Evolutionary conservation across 768 basidiomycete species (phyloP).

Genomic region (Auricularia sp.): DNA sequence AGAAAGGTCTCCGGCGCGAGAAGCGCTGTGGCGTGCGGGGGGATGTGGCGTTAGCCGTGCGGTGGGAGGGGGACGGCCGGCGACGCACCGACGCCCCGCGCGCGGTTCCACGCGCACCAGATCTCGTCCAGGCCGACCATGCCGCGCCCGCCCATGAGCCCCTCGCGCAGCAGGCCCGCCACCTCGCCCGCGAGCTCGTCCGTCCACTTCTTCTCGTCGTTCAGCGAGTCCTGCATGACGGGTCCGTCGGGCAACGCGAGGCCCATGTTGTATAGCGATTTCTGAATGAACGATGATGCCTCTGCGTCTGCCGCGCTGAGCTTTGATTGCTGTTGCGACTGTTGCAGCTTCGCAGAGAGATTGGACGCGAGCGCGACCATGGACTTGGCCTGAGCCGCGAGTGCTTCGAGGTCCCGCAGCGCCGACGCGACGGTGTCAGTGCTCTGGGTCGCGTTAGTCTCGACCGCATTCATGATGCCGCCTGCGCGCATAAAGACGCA

Average conservation of each 20-base stretch:
- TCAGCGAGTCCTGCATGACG: constrained; percentile 49
- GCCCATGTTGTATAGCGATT: constrained; percentile 84
- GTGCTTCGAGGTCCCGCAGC: constrained; percentile 76
- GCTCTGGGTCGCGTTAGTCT: constrained; percentile 52
- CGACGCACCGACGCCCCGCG: constrained; percentile 73
- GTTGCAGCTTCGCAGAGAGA: constrained; percentile 54
- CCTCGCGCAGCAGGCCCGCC: constrained; percentile 50
- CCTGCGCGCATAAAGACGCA: constrained; percentile 34
- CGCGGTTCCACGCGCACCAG: constrained; percentile 94
- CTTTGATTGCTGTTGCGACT: constrained; percentile 6
- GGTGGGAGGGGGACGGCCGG: background rate
- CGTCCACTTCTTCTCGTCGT: constrained; percentile 69
- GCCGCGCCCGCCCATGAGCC: constrained; percentile 71
- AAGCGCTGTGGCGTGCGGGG: constrained; percentile 44
- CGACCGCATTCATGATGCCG: constrained; percentile 72
- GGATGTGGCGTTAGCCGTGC: background rate
- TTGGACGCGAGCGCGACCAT: constrained; percentile 88
- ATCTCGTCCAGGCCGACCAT: constrained; percentile 85
- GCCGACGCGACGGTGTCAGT: constrained; percentile 64
- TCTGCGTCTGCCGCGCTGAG: constrained; percentile 44
- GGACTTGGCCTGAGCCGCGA: constrained; percentile 86
- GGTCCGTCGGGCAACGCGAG: constrained; percentile 69
- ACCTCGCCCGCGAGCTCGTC: constrained; percentile 79
- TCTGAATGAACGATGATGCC: constrained; percentile 78
- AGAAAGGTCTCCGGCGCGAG: constrained; percentile 83